Conservation (phyloP, 2,329 filamentous ascomycete species). For the Fusarium lyarnte region DNA sequence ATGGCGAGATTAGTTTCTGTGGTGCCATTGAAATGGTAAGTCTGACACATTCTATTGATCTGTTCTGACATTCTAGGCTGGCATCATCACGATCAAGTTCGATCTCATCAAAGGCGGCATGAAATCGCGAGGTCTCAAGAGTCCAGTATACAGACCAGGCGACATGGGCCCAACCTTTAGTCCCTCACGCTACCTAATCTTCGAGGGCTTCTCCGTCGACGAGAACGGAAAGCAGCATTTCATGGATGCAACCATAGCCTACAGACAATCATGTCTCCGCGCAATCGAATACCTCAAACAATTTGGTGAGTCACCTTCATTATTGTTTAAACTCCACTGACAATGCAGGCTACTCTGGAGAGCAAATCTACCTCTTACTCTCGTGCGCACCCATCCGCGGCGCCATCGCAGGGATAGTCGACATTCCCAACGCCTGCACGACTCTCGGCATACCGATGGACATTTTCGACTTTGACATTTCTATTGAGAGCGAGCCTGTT, state of each 20-base stretch:
- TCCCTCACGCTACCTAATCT: slow-evolving; percentile 41
- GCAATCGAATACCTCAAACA: slow-evolving; percentile 51
- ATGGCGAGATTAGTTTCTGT: slow-evolving; percentile 90
- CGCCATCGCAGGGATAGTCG: slow-evolving; percentile 88
- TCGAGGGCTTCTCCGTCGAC: slow-evolving; percentile 86
- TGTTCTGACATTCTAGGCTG: slow-evolving; percentile 57
- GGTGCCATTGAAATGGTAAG: slow-evolving; percentile 86
- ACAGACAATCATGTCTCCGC: slow-evolving; percentile 80
- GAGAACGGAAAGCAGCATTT: slow-evolving; percentile 90
- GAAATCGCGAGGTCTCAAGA: slow-evolving; percentile 77
- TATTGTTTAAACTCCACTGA: not conserved
- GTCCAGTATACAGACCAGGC: slow-evolving; percentile 86
- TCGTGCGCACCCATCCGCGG: slow-evolving; percentile 89
- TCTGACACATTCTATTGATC: accelerated
- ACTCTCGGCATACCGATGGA: slow-evolving; percentile 90
- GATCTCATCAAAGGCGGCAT: slow-evolving; percentile 86
- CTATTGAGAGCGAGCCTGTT: slow-evolving; percentile 65
- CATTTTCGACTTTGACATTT: slow-evolving; percentile 94
- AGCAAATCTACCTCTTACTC: slow-evolving; percentile 87
- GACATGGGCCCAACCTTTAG: slow-evolving; percentile 50
- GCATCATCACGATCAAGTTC: slow-evolving; percentile 90
- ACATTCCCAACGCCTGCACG: slow-evolving; percentile 91
- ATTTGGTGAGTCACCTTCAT: slow-evolving; percentile 37
- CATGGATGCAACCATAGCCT: slow-evolving; percentile 86
- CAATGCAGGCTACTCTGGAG: slow-evolving; percentile 59